Evolutionary conservation across 257 asterid species (phyloP), one percentile per base, ranked within the genome.

Genomic region (Capsicum chinense): DNA sequence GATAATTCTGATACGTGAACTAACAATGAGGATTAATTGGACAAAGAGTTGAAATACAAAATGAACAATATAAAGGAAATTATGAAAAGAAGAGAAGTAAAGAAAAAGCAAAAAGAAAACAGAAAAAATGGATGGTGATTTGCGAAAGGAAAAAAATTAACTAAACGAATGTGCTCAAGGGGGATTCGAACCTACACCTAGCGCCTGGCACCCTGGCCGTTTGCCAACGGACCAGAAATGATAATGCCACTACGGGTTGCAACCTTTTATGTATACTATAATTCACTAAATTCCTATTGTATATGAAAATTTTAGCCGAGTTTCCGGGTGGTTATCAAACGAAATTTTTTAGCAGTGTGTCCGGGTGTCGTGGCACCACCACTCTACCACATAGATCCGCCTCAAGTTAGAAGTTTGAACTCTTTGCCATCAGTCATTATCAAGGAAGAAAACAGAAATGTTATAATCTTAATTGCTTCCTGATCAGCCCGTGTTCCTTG

Each of bases 401-500:
- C 71, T 17, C 9, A 26, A 5, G n/a, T 12, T 33, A 26, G 44
- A 50, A 74, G 59, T 50, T 21, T 76, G 81, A 47, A 52, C 81
- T 52, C 63, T 26, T 52, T 50, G 11, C 62, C 6, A 52, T 76
- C 26, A 52, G 13, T 52, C 21, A 52, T 52, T 76, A 21, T 13
- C 47, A 76, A 76, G 63, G 81, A 76, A 52, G 81, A 74, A 52
- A 74, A 74, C n/a, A 59, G 60, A 13, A 50, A 50, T 52, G 5
- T 5, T 60, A 74, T 13, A 50, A 17, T 69, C 56, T 70, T 16
- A 42, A n/a, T 52, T 76, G 81, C 6, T 56, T 76, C 48, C 63
- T 76, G 62, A 52, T 76, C 26, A 21, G 63, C 63, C 26, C 7
- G n/a, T 26, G 39, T 76, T 52, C 47, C 47, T 76, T 76, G 48